Evolutionary conservation across 2,329 filamentous ascomycete species (phyloP).

Genomic region (Arthroderma sp.): DNA sequence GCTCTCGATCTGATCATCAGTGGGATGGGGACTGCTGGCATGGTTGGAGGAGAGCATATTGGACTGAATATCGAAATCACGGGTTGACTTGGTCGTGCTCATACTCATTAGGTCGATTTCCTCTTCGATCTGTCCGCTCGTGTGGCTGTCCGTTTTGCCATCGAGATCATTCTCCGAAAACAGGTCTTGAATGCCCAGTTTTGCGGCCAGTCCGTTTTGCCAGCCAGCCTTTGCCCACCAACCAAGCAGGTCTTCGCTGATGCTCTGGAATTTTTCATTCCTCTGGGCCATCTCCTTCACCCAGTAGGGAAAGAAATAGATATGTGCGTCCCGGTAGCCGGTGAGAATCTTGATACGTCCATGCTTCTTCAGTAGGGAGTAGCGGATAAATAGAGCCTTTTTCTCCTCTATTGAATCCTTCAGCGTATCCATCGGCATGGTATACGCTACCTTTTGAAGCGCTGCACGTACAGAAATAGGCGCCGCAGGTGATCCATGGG

Average conservation of each 20-base stretch:
- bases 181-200: conserved; percentile 59
- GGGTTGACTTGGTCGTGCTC: conserved; percentile 40
- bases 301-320: conserved; percentile 92
- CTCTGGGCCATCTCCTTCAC: conserved; percentile 68
- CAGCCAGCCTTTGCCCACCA: conserved; percentile 94
- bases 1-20: conserved; percentile 9
- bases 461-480: conserved; percentile 53
- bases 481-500: conserved; percentile 37
- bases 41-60: conserved; percentile 14
- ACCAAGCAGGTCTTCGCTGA: conserved; percentile 82
- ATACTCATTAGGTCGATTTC: conserved; percentile 44
- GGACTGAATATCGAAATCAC: conserved; percentile 8
- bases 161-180: conserved; percentile 38
- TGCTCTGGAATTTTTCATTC: conserved; percentile 73
- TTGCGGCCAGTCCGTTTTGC: conserved; percentile 69
- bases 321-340: conserved; percentile 78
- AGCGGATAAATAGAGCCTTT: conserved; percentile 55
- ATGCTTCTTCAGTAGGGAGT: conserved; percentile 62
- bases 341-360: conserved; percentile 68
- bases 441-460: conserved; percentile 69
- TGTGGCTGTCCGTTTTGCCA: conserved; percentile 31
- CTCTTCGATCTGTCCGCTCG: conserved; percentile 35
- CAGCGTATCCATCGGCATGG: conserved; percentile 76
- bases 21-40: conserved; percentile 2
- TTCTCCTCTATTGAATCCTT: conserved; percentile 70